Conservation (phyloP, 768 basidiomycete genomes). For the Saitozyma sp. region DNA sequence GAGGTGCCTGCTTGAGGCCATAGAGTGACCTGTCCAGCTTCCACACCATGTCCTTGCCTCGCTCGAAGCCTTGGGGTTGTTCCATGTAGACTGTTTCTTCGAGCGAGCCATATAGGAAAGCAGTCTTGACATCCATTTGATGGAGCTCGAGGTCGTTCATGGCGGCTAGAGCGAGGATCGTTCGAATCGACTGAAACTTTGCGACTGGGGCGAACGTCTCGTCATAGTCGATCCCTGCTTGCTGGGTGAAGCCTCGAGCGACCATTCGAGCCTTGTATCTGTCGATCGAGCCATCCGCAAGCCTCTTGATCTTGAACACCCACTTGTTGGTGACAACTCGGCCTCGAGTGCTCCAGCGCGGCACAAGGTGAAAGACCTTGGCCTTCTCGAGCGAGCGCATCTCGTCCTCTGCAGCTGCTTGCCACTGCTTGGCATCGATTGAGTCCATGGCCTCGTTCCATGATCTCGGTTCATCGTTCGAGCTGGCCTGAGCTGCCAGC, state of each 20-base stretch:
- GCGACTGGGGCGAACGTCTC: conserved; percentile 23
- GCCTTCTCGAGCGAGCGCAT: conserved; percentile 8
- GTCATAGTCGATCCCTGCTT: conserved; percentile 13
- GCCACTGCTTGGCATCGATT: conserved; percentile 2
- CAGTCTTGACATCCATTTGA: conserved; percentile 22
- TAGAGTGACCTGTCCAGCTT: conserved; percentile 18
- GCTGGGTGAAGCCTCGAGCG: conserved; percentile 17
- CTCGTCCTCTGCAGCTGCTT: conserved; percentile 2
- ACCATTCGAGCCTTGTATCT: conserved; percentile 23
- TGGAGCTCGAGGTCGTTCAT: conserved; percentile 16
- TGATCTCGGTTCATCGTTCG: not conserved
- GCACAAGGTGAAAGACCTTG: conserved; percentile 1
- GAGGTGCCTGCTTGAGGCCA: conserved; percentile 11
- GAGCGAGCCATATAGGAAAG: conserved; percentile 21
- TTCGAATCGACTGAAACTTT: conserved; percentile 12
- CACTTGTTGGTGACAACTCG: conserved; percentile 1
- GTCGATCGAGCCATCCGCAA: conserved; percentile 7
- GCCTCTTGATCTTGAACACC: conserved; percentile 7
- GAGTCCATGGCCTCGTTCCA: conserved; percentile 8
- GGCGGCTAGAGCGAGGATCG: conserved; percentile 17
- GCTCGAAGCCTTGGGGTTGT: conserved; percentile 11
- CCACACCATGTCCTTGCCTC: conserved; percentile 8
- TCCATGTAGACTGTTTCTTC: conserved; percentile 13
- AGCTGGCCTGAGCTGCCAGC: not conserved
- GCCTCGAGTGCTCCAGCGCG: conserved; percentile 3